Evolutionary conservation across 495 filamentous ascomycete genomes (phyloP), one percentile per base, ranked within the genome.

Genomic region (Aspergillus egyptiacus): DNA sequence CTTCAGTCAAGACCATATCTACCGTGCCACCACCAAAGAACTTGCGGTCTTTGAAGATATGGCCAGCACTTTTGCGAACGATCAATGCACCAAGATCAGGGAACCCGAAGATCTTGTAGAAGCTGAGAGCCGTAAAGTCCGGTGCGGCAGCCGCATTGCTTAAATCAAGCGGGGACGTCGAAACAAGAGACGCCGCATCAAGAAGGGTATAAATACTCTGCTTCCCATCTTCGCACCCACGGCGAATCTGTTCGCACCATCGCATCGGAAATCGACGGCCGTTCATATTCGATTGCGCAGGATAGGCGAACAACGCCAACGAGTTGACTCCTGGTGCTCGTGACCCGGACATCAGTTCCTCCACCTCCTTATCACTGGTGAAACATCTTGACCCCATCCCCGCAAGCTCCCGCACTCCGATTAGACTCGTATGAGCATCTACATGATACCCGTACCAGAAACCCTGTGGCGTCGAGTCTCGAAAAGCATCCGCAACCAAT

Each of bases 1-100:
- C 62, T 5, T 46, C 23, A 2, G 66, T 66, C 17, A 69, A 30
- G 9, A 85, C 79, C 77, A 93, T 85, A 53, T 95, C 90, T 1
- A 96, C 91, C 0, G 91, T 97, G 5, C 91, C 91, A n/a, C 91
- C 91, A 2, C 91, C 91, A 62, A 97, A 97, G 58, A 91, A 97
- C 54, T 67, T 77, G 34, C 89, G 79, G 19, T 73, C 69, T 31
- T 69, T 64, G 33, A 96, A 79, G 1, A 85, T 69, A 18, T 68
- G 59, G 1, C 74, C 80, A n/a, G 84, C 75, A 27, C 73, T 73
- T 51, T 89, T 88, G 33, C 85, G 78, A 7, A 96, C 83, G 43
- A 97, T 85, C 61, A 97, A 69, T 3, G 84, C 91, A 6, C 91
- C 91, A 0, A 97, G 68, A 59, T 97, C 88, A 0, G 91, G 91